Evolutionary conservation across 2,329 filamentous ascomycete species (phyloP).

Genomic region (Coniella vitis): DNA sequence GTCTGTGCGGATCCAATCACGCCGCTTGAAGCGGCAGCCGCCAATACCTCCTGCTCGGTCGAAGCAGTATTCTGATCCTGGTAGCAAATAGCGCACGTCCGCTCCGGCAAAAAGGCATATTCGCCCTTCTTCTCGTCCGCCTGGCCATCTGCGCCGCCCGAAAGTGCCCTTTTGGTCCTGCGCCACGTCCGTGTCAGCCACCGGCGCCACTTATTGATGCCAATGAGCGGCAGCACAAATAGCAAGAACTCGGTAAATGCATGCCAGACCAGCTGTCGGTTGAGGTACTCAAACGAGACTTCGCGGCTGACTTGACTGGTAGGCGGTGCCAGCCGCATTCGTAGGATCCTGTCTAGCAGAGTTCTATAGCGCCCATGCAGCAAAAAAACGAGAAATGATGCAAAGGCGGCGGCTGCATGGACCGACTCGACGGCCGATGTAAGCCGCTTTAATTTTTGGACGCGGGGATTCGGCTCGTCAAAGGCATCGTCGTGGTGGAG

Average conservation of each 20-base stretch:
- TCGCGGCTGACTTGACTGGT: conserved; percentile 82
- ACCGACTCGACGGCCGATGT: conserved; percentile 63
- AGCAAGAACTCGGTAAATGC: conserved; percentile 99
- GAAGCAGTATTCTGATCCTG: conserved; percentile 78
- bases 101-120: conserved; percentile 77
- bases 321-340: conserved; percentile 77
- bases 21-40: conserved; percentile 61
- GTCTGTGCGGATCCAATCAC: conserved; percentile 84
- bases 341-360: conserved; percentile 74
- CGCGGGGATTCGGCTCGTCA: conserved; percentile 47
- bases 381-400: conserved; percentile 85
- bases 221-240: conserved; percentile 93
- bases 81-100: conserved; percentile 96
- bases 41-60: conserved; percentile 68
- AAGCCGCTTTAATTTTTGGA: conserved; percentile 56
- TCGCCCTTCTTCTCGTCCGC: conserved; percentile 58
- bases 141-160: conserved; percentile 29
- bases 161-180: conserved; percentile 62
- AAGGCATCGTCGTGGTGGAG: conserved; percentile 70
- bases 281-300: conserved; percentile 95
- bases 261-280: conserved; percentile 97
- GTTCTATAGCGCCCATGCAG: conserved; percentile 88
- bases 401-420: conserved; percentile 75
- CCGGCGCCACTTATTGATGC: conserved; percentile 84
- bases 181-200: conserved; percentile 87